Base-by-base conservation (phyloP, 371 early-diverging fungal genomes). In the Batkoa obscura region DNA sequence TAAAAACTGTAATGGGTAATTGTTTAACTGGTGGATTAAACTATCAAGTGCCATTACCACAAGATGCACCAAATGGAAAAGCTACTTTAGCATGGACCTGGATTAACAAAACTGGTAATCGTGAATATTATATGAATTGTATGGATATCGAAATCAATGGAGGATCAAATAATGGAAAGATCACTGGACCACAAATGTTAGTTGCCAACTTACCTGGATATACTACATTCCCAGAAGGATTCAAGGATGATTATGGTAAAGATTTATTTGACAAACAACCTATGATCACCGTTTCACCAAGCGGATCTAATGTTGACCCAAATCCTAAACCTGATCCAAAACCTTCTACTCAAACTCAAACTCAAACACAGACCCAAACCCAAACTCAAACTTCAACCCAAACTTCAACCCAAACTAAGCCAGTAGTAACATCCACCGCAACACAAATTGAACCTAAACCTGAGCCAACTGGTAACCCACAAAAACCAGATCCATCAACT, bases 41-140 rank as follows among this genome's bases (percentile, higher is more conserved):
- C 9, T 50, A 30, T 35, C 50, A 10, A 35, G 50, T 50, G 6
- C 3, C 50, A 3, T 32, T 50, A 10, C 50, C 50, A 2, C 30
- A 2, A 12, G 50, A 50, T 50, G 50, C 50, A 12, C 50, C 50
- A 3, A 50, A n/a, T 30, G 50, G 32, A 3, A 31, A 35, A 12
- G 50, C 50, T 10, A 32, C 32, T 3, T n/a, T 50, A 2, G 50
- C 32, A 4, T 50, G 50, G 50, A 32, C 50, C 8, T 50, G 50
- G 50, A 71, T 74, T 53, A 80, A 79, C 59, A 69, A 69, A 3
- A 58, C 65, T 34, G 81, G 78, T n/a, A 75, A 78, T 66, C 75
- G 79, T 53, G 82, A 79, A 66, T 71, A 70, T 54, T 83, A 83
- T 72, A 73, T 72, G 66, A 75, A 74, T 70, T 80, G 82, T 55